Evolutionary conservation across 331 rosid species (phyloP).

Genomic region (Cucumis variabilis): DNA sequence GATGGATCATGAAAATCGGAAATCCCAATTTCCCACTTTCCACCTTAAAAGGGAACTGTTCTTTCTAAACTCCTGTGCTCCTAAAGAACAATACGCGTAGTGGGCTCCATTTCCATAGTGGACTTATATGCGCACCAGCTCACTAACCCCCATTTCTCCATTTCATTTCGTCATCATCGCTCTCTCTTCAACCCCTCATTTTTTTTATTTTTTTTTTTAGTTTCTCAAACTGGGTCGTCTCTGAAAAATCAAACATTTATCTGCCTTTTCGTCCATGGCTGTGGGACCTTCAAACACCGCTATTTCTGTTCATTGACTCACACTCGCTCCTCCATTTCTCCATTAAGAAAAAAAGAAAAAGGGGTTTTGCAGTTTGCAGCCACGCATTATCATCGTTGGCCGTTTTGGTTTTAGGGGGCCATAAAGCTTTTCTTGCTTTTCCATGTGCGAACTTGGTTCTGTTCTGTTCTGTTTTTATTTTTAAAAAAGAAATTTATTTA

Average conservation of each 20-base stretch:
- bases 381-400: constrained; percentile 35
- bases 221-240: constrained; percentile 9
- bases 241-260: neutral
- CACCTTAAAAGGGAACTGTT: neutral
- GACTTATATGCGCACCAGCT: constrained; percentile 79
- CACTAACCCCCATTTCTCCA: constrained; percentile 29
- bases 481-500: constrained; percentile 6
- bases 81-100: neutral
- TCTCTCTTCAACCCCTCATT: neutral
- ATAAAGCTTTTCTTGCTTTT: constrained; percentile 47
- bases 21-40: neutral
- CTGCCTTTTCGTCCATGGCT: neutral
- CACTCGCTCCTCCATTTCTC: neutral
- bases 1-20: neutral
- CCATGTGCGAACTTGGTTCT: constrained; percentile 61
- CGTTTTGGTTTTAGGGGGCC: constrained; percentile 38
- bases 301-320: neutral
- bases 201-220: too few species aligned
- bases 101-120: constrained; percentile 26
- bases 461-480: neutral
- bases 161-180: neutral
- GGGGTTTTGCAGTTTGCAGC: constrained; percentile 39
- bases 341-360: neutral
- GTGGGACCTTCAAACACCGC: constrained; percentile 18
- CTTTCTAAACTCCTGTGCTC: neutral